A percentile compares a stretch with the other conserved stretches of the same genome.
These are phyloP conservation scores for Aspergillus biplanus DNA, from an alignment of 495 filamentous ascomycete species.

Conservation along the genomic window DNA sequence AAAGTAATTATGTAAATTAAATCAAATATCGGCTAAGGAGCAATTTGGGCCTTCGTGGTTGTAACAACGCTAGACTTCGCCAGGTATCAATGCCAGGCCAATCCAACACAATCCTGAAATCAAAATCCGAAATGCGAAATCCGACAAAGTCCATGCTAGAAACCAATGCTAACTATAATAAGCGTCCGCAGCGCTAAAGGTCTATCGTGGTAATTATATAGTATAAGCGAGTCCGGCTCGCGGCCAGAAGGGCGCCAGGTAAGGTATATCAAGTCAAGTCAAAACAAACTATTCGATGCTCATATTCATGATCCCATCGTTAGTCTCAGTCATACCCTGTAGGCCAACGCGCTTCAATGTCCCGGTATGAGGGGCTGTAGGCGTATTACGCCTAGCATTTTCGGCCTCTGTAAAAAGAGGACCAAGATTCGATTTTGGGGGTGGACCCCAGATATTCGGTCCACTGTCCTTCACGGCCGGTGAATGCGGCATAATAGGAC, in stretches of 20 bases:
- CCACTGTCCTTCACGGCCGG: constrained; percentile 69
- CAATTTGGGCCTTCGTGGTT: too few species aligned
- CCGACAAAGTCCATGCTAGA: neutral
- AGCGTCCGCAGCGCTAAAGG: constrained; percentile 1
- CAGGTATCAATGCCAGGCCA: too few species aligned
- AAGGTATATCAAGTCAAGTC: neutral
- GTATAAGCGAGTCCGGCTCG: constrained; percentile 22
- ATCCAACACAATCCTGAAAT: too few species aligned
- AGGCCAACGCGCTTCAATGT: constrained; percentile 75
- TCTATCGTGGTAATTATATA: neutral
- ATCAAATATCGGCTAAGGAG: too few species aligned
- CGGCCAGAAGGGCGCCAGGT: constrained; percentile 1
- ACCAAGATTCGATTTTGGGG: constrained; percentile 62
- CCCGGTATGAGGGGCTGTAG: constrained; percentile 36
- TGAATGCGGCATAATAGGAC: constrained; percentile 79
- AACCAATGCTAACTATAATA: neutral
- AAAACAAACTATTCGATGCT: constrained; percentile 70
- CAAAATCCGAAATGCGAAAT: neutral
- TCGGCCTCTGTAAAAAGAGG: constrained; percentile 54
- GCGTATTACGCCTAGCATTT: constrained; percentile 37
- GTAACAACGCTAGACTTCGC: too few species aligned
- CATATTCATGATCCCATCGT: constrained; percentile 97
- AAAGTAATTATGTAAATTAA: too few species aligned
- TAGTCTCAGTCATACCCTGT: constrained; percentile 95
- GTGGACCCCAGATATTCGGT: constrained; percentile 68